Conservation (phyloP, 108 stramenopile genomes). For the Skeletonema grethae region DNA sequence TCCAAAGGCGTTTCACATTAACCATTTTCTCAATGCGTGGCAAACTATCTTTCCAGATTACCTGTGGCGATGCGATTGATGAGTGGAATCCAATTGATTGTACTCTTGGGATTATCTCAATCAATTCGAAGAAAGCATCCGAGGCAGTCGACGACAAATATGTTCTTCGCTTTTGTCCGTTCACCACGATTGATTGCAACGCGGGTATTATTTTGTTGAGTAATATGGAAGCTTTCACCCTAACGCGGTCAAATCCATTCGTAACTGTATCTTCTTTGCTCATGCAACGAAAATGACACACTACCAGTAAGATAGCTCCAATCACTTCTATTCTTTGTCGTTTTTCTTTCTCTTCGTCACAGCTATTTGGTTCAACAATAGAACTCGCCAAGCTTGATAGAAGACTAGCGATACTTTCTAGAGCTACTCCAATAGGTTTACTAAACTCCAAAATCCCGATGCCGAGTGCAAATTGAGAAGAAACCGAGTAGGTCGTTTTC, state of each 20-base stretch:
- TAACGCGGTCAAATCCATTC: background rate
- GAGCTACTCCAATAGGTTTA: background rate
- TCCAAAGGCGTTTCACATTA: conserved; percentile 15
- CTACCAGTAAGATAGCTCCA: background rate
- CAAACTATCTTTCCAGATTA: conserved; percentile 9
- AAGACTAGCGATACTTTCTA: background rate
- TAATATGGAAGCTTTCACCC: background rate
- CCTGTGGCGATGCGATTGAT: background rate
- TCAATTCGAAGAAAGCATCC: conserved; percentile 35
- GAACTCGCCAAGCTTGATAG: background rate
- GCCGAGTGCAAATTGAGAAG: background rate
- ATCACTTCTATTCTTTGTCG: background rate
- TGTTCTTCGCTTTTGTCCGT: conserved; percentile 14
- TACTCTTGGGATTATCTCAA: conserved; percentile 18
- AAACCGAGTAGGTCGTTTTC: background rate
- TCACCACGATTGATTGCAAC: background rate
- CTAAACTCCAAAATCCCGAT: background rate
- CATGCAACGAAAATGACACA: background rate
- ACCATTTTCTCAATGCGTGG: conserved; percentile 18
- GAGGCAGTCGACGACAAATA: conserved; percentile 17
- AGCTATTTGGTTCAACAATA: background rate
- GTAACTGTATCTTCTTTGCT: background rate
- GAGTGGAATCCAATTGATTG: background rate
- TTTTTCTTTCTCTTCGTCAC: background rate
- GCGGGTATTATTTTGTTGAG: background rate